A percentile compares a stretch with the other conserved stretches of the same genome.
Conservation (phyloP, 768 basidiomycete genomes). For the Exidia glandulosa region DNA sequence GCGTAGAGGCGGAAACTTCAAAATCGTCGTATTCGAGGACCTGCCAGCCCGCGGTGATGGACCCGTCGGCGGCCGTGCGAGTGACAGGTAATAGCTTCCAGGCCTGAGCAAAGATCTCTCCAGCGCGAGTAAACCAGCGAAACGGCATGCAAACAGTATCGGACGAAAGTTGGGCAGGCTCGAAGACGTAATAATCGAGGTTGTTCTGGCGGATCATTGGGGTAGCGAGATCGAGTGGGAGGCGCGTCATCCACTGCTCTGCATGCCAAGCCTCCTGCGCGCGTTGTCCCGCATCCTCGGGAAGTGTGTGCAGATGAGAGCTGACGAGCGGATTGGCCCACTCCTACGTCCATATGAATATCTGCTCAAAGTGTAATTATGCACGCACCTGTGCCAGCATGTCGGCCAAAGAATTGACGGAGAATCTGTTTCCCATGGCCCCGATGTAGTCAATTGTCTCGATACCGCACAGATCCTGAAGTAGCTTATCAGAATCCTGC, state of each 20-base stretch:
- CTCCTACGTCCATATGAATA: conserved; percentile 16
- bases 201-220: conserved; percentile 17
- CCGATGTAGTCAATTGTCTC: conserved; percentile 19
- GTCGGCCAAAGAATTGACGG: conserved; percentile 20
- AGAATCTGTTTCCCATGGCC: conserved; percentile 21
- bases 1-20: not conserved
- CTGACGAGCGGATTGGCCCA: conserved; percentile 26
- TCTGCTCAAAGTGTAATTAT: not conserved
- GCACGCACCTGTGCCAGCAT: conserved; percentile 21
- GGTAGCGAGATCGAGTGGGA: conserved; percentile 12
- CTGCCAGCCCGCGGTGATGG: not conserved
- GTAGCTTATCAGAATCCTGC: conserved; percentile 6
- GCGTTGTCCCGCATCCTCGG: conserved; percentile 19
- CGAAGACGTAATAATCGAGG: conserved; percentile 19
- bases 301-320: conserved; percentile 20
- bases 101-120: not conserved
- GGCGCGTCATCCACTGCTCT: conserved; percentile 18
- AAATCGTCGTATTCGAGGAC: not conserved
- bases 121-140: conserved; percentile 14
- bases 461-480: conserved; percentile 21
- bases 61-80: not conserved
- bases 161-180: conserved; percentile 16
- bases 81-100: not conserved
- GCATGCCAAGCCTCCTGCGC: conserved; percentile 18
- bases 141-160: conserved; percentile 13